Base-by-base conservation (phyloP, 305 asterid species). In the Plantago coronopus region DNA sequence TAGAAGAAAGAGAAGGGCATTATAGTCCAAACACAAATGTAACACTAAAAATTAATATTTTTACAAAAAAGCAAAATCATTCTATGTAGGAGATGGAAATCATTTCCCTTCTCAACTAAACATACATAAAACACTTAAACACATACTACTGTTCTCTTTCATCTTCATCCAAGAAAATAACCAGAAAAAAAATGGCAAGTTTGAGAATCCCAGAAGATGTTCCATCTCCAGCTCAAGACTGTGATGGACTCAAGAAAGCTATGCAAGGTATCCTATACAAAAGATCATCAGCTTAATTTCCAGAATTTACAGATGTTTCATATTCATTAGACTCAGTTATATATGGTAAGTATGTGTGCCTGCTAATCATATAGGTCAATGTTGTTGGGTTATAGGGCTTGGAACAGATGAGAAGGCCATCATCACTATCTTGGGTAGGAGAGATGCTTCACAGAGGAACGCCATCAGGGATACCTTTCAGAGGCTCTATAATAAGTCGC, bases 381-480 rank as follows among this genome's bases (percentile, higher is more conserved):
- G 61, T 58, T 64, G 59, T 58, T 67, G 71, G 61, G 22, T 71
- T 61, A 50, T 74, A 89, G 97, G 97, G 57, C 31, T 73, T 15
- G 93, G 95, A 47, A 81, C 95, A 0, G 81, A 87, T 25, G 95
- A 85, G 74, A 83, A 78, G 69, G 89, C 78, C 2, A 57, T 89
- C 0, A 76, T 87, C 51, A 29, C 72, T 67, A 82, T 87, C 61
- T 72, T 89, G 68, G 95, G 90, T 1, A 70, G 72, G 59, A 69
- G 97, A 77, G 74, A 78, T 74, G 93, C 83, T n/a, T 66, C 51
- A 43, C 95, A 89, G 69, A 80, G 87, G 82, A 77, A 73, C 71
- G 57, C 65, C 67, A 89, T 89, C 59, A 76, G 79, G 55, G 90
- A 87, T 21, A 67, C 78, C 0, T 89, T 78, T 66, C 76, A 62